Conservation (phyloP, 2,329 filamentous ascomycete genomes). For the Fusarium xylarioides region DNA sequence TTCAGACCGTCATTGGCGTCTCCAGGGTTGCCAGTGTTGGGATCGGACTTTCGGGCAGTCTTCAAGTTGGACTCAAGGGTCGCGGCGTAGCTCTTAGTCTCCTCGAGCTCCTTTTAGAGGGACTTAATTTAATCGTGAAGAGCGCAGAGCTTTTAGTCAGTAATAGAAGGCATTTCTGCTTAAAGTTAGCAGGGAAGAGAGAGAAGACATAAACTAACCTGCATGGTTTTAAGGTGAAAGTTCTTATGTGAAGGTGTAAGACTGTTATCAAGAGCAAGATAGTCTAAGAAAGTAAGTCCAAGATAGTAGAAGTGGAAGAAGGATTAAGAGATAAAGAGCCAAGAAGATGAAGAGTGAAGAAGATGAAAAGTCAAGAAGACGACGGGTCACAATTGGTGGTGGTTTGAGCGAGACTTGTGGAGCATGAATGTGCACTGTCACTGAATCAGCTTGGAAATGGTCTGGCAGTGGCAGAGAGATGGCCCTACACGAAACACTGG, state of each 20-base stretch:
- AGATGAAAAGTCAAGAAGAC: not conserved
- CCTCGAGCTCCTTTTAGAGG: rapidly evolving
- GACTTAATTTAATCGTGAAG: not conserved
- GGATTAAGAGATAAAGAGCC: not conserved
- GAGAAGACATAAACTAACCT: not conserved
- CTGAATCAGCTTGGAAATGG: too few species aligned
- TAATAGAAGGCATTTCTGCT: not conserved
- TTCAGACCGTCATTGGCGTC: not conserved
- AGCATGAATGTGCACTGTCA: too few species aligned
- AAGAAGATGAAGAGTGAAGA: not conserved
- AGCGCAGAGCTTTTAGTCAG: not conserved
- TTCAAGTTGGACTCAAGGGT: not conserved
- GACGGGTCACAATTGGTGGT: too few species aligned
- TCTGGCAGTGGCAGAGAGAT: too few species aligned
- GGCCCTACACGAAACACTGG: too few species aligned
- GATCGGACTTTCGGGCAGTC: not conserved
- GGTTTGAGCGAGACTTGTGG: too few species aligned
- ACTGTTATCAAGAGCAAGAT: too few species aligned
- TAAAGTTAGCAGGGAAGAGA: not conserved
- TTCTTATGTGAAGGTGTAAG: too few species aligned
- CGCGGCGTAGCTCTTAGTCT: rapidly evolving
- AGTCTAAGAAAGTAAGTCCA: too few species aligned
- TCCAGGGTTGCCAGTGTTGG: not conserved
- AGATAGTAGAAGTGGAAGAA: not conserved
- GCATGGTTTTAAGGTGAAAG: not conserved